Base-by-base conservation (phyloP, 2,329 filamentous ascomycete genomes). In the Ophiocordyceps australis region DNA sequence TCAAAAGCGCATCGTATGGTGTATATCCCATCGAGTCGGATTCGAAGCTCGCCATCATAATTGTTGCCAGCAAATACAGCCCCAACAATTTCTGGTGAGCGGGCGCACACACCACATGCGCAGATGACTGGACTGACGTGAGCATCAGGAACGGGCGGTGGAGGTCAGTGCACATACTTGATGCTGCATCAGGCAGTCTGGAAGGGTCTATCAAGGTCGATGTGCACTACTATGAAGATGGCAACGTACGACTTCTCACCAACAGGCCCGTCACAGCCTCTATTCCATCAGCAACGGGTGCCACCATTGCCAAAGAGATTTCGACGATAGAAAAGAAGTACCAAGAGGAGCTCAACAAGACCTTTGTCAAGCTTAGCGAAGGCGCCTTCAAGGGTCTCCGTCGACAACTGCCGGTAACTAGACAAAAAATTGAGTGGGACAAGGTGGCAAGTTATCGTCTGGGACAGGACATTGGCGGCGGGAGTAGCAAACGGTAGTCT, bases 341-440 rank as follows among this genome's bases (percentile, higher is more conserved):
- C 47, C 89, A 98, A 55, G 85, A 94, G 50, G 83, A 94, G 46
- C 57, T 98, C 38, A 98, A 95, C 57, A 70, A 72, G 46, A 83
- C 83, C 11, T 95, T 98, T 49, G 74, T 73, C 10, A 76, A 64
- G 36, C 59, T 98, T 46, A 89, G 82, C 43, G 89, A 98, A 56
- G 86, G 85, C 8, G 81, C 83, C 1, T 98, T 98, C 57, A 98
- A 95, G 67, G 72, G 74, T 3, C 54, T 98, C 48, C 71, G 89
- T 45, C 71, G 89, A 53, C 89, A 95, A 55, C 58, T 98, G 47
- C 89, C 89, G 1, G 83, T 98, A 32, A 98, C 89, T 33, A 74
- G 89, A 45, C 89, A 98, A 61, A 94, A 94, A 66, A 86, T 98
- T 39, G 89, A 98, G 55, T 98, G 89, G 89, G 86, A 98, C 52